Evolutionary conservation across 2,329 filamentous ascomycete genomes (phyloP), one percentile per base, ranked within the genome.

Genomic region (Paraconiothyrium sp.): DNA sequence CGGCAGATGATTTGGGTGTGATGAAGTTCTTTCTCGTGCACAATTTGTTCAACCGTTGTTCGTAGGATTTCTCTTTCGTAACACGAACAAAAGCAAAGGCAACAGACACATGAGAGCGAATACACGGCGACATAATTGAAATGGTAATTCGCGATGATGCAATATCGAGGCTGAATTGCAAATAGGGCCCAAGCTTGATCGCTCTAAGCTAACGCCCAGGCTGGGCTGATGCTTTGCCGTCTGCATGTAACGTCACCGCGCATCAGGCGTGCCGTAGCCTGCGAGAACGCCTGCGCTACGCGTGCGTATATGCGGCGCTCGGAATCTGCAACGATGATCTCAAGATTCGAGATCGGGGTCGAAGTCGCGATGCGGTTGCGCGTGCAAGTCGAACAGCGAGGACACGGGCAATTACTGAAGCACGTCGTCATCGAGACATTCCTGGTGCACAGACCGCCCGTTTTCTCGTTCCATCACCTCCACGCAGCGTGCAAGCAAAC

Each of bases 181-280:
- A 20, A 47, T 34, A 10, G 27, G 27, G 39, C 24, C 52, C 52
- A 22, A 55, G 52, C 54, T 56, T 37, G 54, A 35, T 46, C 39
- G 39, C 52, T 43, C 39, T 35, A 55, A 55, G 52, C 52, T 55
- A 10, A 48, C n/a, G 39, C 54, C 43, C 41, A 56, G 54, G 41
- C 54, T 56, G 20, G 54, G 43, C 54, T 24, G 51, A 54, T 44
- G 51, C 51, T 54, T 44, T 43, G 37, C 13, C n/a, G 4, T 16
- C n/a, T 20, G 54, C 30, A 35, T 37, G 43, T 35, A 55, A 55
- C 52, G 27, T 46, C 41, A 44, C 24, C 30, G 27, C 22, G 27
- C 52, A 34, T 16, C 24, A 55, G 41, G 52, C 41, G 41, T 46
- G 39, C 41, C 41, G 52, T 24, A 46, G 43, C 20, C 44, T 20